Percentiles rank a stretch among this genome's conserved stretches.
Conservation (phyloP, 2,329 filamentous ascomycete species). For the Aspergillus flavus region DNA sequence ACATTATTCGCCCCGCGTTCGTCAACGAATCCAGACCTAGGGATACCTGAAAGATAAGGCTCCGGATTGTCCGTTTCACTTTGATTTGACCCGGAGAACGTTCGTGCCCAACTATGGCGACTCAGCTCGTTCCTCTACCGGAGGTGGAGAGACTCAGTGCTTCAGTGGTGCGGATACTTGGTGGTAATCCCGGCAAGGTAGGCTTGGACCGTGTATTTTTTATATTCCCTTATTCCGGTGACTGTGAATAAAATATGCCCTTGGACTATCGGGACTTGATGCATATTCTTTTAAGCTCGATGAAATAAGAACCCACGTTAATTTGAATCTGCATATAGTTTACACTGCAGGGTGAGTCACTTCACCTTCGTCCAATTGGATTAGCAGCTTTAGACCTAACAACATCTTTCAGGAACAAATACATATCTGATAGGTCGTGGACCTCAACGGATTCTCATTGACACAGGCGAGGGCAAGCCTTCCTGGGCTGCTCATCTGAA, state of each 20-base stretch:
- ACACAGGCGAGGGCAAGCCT: constrained; percentile 81
- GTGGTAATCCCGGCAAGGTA: constrained; percentile 86
- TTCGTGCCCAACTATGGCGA: constrained; percentile 53
- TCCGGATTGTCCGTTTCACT: background rate
- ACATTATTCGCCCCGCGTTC: background rate
- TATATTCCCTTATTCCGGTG: background rate
- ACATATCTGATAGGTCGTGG: constrained; percentile 90
- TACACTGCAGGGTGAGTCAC: constrained; percentile 57
- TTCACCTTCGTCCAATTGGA: background rate
- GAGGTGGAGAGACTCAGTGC: constrained; percentile 78
- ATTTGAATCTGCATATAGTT: constrained; percentile 42
- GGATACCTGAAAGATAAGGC: background rate
- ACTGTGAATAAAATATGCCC: background rate
- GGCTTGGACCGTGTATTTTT: background rate
- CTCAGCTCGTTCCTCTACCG: constrained; percentile 65
- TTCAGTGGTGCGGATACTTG: constrained; percentile 79
- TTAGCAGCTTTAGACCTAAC: background rate
- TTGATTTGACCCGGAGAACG: background rate
- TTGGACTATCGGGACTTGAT: background rate
- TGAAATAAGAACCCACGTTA: background rate
- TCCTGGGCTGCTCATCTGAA: constrained; percentile 72
- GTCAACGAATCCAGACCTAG: background rate
- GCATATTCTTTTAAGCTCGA: background rate
- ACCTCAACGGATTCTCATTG: constrained; percentile 73
- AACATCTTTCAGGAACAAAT: constrained; percentile 67